Evolutionary conservation across 2,329 filamentous ascomycete genomes (phyloP), one percentile per base, ranked within the genome.

Genomic region (Trichoderma pleuroti): DNA sequence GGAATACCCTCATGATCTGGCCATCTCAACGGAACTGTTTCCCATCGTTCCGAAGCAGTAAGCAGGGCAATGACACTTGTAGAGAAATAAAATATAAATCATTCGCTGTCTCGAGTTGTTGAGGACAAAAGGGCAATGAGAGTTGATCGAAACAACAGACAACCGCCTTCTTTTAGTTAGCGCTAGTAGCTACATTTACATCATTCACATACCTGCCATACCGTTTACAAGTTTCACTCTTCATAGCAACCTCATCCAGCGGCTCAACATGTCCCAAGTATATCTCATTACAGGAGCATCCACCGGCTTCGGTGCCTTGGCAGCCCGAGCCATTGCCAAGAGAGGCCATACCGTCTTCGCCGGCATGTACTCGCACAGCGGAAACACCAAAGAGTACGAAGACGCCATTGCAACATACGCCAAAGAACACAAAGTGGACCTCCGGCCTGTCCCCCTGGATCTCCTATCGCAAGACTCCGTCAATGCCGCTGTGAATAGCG

Each of bases 251-350:
- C 2, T n/a, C 7, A 21, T 16, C 26, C 24, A 9, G 12, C 4
- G 9, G 4, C 16, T 21, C 21, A 39, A 3, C 14, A 68, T 68
- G 66, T 52, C 66, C 6, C 63, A 66, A 56, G 66, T 62, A 14
- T 68, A 68, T 39, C 66, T 68, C 1, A 68, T 68, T 11, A 32
- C 66, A 39, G 66, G 66, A 28, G 66, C 66, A 39, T 68, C 66
- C 0, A 68, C 66, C 10, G 66, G 66, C 30, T 68, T 68, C 9
- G 66, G 66, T 5, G 66, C 66, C 8, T 6, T 68, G n/a, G 66
- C 66, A 52, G 65, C 65, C 12, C 65, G 65, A 34, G 65, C 65
- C 26, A 68, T 68, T 8, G 65, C 65, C 3, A 68, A 52, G 42
- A 30, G 65, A 60, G 65, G 65, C 14, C 65, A 68, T 34, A 68